Base-by-base conservation (phyloP, 192 early-diverging fungal species). In the Gigaspora rosea region DNA sequence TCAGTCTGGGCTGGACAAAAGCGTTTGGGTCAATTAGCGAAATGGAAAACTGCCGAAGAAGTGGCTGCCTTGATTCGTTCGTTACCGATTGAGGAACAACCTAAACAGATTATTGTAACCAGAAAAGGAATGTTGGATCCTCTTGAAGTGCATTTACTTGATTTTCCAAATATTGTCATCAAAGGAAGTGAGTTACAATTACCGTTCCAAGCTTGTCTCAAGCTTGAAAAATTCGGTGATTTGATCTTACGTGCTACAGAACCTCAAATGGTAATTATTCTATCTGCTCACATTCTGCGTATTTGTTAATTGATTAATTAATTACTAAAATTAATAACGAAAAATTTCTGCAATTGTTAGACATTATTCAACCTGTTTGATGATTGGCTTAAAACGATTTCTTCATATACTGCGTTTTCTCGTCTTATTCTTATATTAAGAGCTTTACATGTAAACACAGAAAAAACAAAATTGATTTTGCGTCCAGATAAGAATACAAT, bases 21-120 rank as follows among this genome's bases (percentile, higher is more conserved):
- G 83, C 96, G 97, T 86, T 88, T 99, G 22, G 97, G 97, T 73
- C 97, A 99, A 86, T 85, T 99, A 78, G 97, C 97, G 49, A 99
- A 99, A 78, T 99, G 97, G 97, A 99, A 99, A 90, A 98, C 97
- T 4, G 97, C 97, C 12, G 97, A 99, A 92, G 97, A 99, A 94
- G 96, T 98, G 0, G 97, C 96, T 41, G 97, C 97, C 32, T 88
- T 99, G 83, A 97, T 99, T 89, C 94, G 97, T 71, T 99, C 97
- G 11, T 82, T 99, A 65, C 96, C 97, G 46, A 92, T 98, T 16
- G 97, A 99, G 90, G 97, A 99, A 89, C 97, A 99, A 86, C 97
- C 97, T 33, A 97, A 97, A 82, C 97, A 99, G 82, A 94, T 99
- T 70, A 98, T 99, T 87, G 97, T 99, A 18, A 96, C 97, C 46